Evolutionary conservation across 2,329 filamentous ascomycete genomes (phyloP).

Genomic region (Dendryphion nanum): DNA sequence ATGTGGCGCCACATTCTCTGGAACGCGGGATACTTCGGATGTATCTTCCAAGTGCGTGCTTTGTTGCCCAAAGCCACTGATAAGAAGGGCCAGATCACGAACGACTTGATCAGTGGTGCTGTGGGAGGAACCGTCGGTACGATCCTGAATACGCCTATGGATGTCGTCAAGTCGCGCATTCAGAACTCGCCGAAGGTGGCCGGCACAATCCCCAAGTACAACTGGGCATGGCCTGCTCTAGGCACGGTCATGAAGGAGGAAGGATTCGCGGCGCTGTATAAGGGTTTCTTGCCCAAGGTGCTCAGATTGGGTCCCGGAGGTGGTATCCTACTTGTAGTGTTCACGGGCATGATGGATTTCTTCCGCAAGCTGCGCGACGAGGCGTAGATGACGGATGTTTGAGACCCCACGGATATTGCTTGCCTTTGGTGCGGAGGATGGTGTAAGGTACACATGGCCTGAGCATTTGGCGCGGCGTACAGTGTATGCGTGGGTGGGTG

Average conservation of each 20-base stretch:
- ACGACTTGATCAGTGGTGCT: slow-evolving; percentile 83
- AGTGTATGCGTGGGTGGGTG: too few relatives aligned
- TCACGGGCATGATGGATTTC: slow-evolving; percentile 88
- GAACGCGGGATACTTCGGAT: slow-evolving; percentile 97
- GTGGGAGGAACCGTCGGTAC: slow-evolving; percentile 90
- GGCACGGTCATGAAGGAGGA: slow-evolving; percentile 89
- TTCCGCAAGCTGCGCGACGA: slow-evolving; percentile 72
- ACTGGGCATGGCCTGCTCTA: slow-evolving; percentile 92
- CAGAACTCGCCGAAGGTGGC: slow-evolving; percentile 86
- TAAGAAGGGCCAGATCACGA: slow-evolving; percentile 78
- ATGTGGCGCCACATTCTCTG: slow-evolving; percentile 93
- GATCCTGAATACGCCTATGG: slow-evolving; percentile 90
- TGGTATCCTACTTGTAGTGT: slow-evolving; percentile 78
- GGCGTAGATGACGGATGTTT: too few relatives aligned
- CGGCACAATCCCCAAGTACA: slow-evolving; percentile 89
- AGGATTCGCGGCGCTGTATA: slow-evolving; percentile 89
- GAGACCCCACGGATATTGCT: too few relatives aligned
- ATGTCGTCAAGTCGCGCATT: slow-evolving; percentile 97
- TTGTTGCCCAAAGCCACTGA: slow-evolving; percentile 77
- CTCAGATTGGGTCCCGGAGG: slow-evolving; percentile 70
- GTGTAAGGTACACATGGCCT: too few relatives aligned
- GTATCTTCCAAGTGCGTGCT: slow-evolving; percentile 93
- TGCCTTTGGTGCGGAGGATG: too few relatives aligned
- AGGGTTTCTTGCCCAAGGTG: slow-evolving; percentile 96
- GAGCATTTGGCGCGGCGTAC: too few relatives aligned